Conservation (phyloP, 2,329 filamentous ascomycete species). For the Colletotrichum filicis region DNA sequence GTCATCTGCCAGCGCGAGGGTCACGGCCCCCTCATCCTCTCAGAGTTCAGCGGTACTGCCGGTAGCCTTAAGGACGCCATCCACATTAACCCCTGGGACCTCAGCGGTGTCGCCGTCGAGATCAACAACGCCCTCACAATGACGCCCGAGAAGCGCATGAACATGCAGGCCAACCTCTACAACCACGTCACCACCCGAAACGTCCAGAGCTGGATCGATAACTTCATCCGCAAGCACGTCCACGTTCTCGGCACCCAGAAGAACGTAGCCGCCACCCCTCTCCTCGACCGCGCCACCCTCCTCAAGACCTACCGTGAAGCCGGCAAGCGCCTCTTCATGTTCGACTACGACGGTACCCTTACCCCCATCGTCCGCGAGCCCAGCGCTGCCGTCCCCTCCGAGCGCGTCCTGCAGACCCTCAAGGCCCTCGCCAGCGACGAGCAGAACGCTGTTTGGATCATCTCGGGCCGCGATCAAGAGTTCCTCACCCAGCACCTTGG, state of each 20-base stretch:
- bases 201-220: constrained; percentile 86
- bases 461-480: constrained; percentile 91
- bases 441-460: constrained; percentile 95
- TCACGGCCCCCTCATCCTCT: constrained; percentile 89
- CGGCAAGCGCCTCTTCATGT: constrained; percentile 91
- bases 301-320: constrained; percentile 80
- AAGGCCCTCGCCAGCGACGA: constrained; percentile 83
- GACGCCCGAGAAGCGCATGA: constrained; percentile 71
- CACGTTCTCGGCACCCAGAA: constrained; percentile 83
- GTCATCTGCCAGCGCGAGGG: constrained; percentile 90
- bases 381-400: constrained; percentile 86
- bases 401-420: constrained; percentile 82
- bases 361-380: constrained; percentile 96
- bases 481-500: constrained; percentile 93
- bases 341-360: constrained; percentile 97
- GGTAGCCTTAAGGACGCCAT: constrained; percentile 87
- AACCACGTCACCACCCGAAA: constrained; percentile 87
- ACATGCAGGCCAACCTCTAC: constrained; percentile 81
- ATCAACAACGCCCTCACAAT: constrained; percentile 87
- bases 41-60: constrained; percentile 95
- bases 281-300: constrained; percentile 79
- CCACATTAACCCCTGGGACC: constrained; percentile 97
- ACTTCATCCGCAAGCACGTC: constrained; percentile 82
- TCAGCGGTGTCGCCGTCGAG: constrained; percentile 83
- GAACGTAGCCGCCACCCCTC: constrained; percentile 80